Evolutionary conservation across 2,329 filamentous ascomycete genomes (phyloP).

Genomic region (Hymenoscyphus salicellus): DNA sequence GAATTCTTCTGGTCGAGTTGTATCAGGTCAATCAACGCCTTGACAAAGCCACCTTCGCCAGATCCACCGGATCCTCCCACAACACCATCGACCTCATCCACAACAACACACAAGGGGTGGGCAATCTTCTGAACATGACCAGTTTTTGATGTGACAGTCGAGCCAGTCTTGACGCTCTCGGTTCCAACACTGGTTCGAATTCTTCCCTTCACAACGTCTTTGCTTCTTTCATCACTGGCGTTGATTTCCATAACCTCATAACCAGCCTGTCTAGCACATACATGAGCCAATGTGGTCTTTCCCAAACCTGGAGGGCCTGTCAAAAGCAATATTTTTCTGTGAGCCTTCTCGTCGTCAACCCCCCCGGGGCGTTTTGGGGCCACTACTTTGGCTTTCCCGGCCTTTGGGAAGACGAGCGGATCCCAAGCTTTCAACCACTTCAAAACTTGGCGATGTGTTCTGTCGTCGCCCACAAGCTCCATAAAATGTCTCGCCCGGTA

Average conservation of each 20-base stretch:
- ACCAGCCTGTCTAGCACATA: conserved; percentile 90
- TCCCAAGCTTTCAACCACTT: conserved; percentile 97
- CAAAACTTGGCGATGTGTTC: conserved; percentile 85
- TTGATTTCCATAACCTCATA: conserved; percentile 98
- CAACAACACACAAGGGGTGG: conserved; percentile 85
- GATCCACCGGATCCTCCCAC: conserved; percentile 73
- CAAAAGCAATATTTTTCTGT: conserved; percentile 84
- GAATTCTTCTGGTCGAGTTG: conserved; percentile 80
- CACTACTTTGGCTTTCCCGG: conserved; percentile 56
- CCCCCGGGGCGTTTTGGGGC: conserved; percentile 41
- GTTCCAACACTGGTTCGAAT: conserved; percentile 91
- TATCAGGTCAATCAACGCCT: conserved; percentile 87
- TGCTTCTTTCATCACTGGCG: conserved; percentile 90
- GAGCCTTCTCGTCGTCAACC: conserved; percentile 67
- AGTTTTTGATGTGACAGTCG: conserved; percentile 49
- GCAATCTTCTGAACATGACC: conserved; percentile 65
- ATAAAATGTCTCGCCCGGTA: conserved; percentile 90
- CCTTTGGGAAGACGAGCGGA: conserved; percentile 76
- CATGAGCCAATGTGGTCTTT: conserved; percentile 94
- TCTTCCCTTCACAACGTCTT: conserved; percentile 82
- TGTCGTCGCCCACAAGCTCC: conserved; percentile 90
- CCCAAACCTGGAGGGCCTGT: conserved; percentile 90
- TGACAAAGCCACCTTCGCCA: conserved; percentile 92
- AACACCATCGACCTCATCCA: conserved; percentile 95
- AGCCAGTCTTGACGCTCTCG: conserved; percentile 81